A percentile compares a stretch with the other conserved stretches of the same genome.
Evolutionary conservation across 495 filamentous ascomycete genomes (phyloP).

Genomic region (Annulohypoxylon maeteangense): DNA sequence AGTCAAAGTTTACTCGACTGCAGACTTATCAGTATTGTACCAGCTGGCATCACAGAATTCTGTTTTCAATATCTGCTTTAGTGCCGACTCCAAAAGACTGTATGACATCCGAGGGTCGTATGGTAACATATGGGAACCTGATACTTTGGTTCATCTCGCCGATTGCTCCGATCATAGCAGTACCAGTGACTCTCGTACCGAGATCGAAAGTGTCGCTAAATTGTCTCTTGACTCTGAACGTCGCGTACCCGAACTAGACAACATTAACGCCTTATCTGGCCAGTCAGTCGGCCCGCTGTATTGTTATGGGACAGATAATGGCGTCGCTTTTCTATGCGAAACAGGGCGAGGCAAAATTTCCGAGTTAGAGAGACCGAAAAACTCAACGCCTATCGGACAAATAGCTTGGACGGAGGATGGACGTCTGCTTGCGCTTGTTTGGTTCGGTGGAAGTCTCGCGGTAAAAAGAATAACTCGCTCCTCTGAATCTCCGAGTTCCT

Average conservation of each 20-base stretch:
- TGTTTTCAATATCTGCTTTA: background rate
- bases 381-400: background rate
- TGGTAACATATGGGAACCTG: background rate
- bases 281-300: background rate
- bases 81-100: background rate
- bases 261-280: background rate
- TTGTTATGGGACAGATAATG: constrained; percentile 3
- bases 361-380: background rate
- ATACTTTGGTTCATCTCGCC: background rate
- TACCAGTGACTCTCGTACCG: background rate
- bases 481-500: background rate
- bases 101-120: background rate
- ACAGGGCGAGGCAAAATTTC: background rate
- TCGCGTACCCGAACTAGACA: background rate
- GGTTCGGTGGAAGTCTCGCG: background rate
- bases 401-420: background rate
- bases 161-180: background rate
- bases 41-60: background rate
- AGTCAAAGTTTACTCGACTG: background rate
- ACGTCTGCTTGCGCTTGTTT: background rate
- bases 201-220: background rate
- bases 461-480: background rate
- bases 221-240: background rate
- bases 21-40: background rate
- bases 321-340: background rate